Evolutionary conservation across 169 alveolate genomes (phyloP).

Genomic region (Plasmodium berghei): DNA sequence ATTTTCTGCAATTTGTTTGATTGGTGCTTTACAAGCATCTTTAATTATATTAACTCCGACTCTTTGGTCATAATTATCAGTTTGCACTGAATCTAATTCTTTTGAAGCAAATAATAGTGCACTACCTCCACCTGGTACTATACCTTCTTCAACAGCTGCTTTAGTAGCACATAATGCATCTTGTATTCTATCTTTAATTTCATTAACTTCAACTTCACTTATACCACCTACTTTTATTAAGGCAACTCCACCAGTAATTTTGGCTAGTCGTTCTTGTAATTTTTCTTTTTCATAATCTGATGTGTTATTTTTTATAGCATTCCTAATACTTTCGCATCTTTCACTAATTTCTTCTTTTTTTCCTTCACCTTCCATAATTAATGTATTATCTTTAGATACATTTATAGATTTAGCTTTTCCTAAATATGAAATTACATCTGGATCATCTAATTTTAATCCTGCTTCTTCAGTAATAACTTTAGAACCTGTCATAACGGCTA

Average conservation of each 20-base stretch:
- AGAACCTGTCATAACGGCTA: constrained; percentile 97
- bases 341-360: constrained; percentile 91
- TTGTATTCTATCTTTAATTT: constrained; percentile 97
- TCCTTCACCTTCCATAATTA: constrained; percentile 97
- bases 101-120: constrained; percentile 95
- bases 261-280: constrained; percentile 98
- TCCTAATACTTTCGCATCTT: constrained; percentile 93
- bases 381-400: constrained; percentile 98
- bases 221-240: constrained; percentile 98
- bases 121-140: constrained; percentile 99
- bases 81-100: constrained; percentile 82
- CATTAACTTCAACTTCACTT: constrained; percentile 97
- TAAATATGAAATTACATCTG: constrained; percentile 84
- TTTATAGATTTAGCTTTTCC: constrained; percentile 96
- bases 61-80: constrained; percentile 93
- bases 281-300: constrained; percentile 96
- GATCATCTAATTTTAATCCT: constrained; percentile 89
- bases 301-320: constrained; percentile 90
- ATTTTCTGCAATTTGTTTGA: constrained; percentile 96
- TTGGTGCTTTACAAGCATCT: constrained; percentile 97
- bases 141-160: constrained; percentile 99
- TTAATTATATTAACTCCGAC: constrained; percentile 96
- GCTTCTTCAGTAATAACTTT: constrained; percentile 94
- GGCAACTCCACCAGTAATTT: constrained; percentile 99
- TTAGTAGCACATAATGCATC: constrained; percentile 99